These are phyloP conservation scores for Didymella arachidicola DNA, from an alignment of 2,329 filamentous ascomycete genomes.

Conservation along the genomic window DNA sequence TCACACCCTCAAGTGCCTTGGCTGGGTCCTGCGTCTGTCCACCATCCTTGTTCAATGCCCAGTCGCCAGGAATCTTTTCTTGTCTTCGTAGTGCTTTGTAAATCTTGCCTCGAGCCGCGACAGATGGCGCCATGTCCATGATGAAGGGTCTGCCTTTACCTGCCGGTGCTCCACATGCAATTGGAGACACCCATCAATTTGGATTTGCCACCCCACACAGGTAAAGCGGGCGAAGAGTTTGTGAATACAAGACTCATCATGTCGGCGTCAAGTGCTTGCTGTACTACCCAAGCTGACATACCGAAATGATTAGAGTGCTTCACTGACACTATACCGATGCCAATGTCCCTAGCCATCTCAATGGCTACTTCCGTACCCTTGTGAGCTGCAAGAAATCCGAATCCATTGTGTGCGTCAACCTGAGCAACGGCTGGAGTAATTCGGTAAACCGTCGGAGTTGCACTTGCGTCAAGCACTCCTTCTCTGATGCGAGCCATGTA, in stretches of 20 bases:
- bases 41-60: constrained; percentile 78
- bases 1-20: constrained; percentile 71
- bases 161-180: constrained; percentile 78
- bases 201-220: constrained; percentile 71
- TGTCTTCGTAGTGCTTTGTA: constrained; percentile 73
- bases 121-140: constrained; percentile 75
- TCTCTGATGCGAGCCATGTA: constrained; percentile 77
- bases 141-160: constrained; percentile 69
- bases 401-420: constrained; percentile 73
- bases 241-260: constrained; percentile 70
- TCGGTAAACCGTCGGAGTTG: constrained; percentile 65
- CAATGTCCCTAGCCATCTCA: constrained; percentile 68
- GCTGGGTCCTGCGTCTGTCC: constrained; percentile 74
- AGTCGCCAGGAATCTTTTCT: constrained; percentile 74
- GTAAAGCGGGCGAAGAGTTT: constrained; percentile 72
- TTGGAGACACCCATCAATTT: constrained; percentile 78
- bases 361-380: constrained; percentile 72
- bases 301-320: constrained; percentile 84
- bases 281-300: constrained; percentile 82
- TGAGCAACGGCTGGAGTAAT: constrained; percentile 75
- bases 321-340: constrained; percentile 78
- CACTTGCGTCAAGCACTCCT: constrained; percentile 70
- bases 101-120: constrained; percentile 76
- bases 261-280: constrained; percentile 74
- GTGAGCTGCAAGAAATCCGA: constrained; percentile 76